phyloP scores from a whole-genome alignment of 768 basidiomycete species.

The Nidula microcarpa region DNA sequence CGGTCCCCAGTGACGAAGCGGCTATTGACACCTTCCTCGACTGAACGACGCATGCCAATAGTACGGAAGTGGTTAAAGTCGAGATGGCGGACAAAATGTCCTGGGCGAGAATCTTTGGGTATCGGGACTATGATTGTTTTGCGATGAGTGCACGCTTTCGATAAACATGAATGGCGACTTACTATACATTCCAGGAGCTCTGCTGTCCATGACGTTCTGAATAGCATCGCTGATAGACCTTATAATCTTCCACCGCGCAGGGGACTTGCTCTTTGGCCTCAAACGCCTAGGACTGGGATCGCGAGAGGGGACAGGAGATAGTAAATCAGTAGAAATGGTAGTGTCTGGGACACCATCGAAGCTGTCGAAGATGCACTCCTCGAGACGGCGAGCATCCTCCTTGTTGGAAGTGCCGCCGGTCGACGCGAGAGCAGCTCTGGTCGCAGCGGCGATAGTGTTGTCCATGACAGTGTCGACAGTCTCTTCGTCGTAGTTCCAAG shows the following conservation, averaged over 20 bases:
- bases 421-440: constrained; percentile 56
- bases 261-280: constrained; percentile 74
- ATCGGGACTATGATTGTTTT: constrained; percentile 49
- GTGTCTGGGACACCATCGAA: constrained; percentile 58
- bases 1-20: constrained; percentile 93
- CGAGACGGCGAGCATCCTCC: constrained; percentile 47
- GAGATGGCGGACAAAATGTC: constrained; percentile 79
- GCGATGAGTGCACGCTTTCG: neutral
- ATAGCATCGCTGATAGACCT: constrained; percentile 77
- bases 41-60: constrained; percentile 90
- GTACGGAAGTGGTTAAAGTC: constrained; percentile 98
- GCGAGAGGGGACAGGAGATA: constrained; percentile 78
- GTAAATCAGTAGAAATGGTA: constrained; percentile 68
- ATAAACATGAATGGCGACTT: constrained; percentile 12
- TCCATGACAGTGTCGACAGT: constrained; percentile 63
- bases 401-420: constrained; percentile 29
- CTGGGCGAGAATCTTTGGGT: constrained; percentile 67
- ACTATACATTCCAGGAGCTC: constrained; percentile 74
- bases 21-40: constrained; percentile 84
- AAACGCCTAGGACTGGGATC: constrained; percentile 80
- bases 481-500: constrained; percentile 69
- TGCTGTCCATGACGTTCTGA: constrained; percentile 61
- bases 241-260: constrained; percentile 81
- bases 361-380: constrained; percentile 56
- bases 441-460: constrained; percentile 63